phyloP scores from a whole-genome alignment of 768 basidiomycete species.

The Tylopilus sp. region DNA sequence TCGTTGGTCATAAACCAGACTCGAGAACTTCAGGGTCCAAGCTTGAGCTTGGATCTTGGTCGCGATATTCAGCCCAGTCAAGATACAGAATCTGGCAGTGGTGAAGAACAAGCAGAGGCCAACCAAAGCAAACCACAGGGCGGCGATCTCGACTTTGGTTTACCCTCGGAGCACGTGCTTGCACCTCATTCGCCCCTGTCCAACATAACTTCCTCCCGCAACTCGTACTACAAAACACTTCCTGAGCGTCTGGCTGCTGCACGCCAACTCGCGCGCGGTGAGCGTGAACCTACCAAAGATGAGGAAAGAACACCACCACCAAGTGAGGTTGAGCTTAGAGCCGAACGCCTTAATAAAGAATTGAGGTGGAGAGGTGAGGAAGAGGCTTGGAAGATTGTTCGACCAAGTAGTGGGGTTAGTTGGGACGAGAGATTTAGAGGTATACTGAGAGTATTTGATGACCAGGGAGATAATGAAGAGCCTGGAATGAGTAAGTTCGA shows the following conservation, averaged over 20 bases:
- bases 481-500: background rate
- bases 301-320: slow-evolving; percentile 75
- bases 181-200: slow-evolving; percentile 58
- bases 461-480: slow-evolving; percentile 29
- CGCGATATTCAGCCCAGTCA: slow-evolving; percentile 16
- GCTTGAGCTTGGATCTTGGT: slow-evolving; percentile 13
- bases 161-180: slow-evolving; percentile 63
- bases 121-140: slow-evolving; percentile 16
- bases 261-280: slow-evolving; percentile 69
- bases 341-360: slow-evolving; percentile 89
- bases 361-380: slow-evolving; percentile 77
- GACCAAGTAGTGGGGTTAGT: slow-evolving; percentile 54
- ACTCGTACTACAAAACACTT: slow-evolving; percentile 73
- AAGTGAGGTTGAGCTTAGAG: slow-evolving; percentile 84
- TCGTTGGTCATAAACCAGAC: slow-evolving; percentile 59
- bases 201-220: slow-evolving; percentile 65
- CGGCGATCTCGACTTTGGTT: slow-evolving; percentile 76
- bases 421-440: slow-evolving; percentile 78
- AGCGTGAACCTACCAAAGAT: slow-evolving; percentile 81
- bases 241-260: slow-evolving; percentile 64
- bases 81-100: background rate
- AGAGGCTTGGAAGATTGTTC: slow-evolving; percentile 75
- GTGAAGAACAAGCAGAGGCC: slow-evolving; percentile 6
- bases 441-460: slow-evolving; percentile 57
- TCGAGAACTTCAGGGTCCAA: slow-evolving; percentile 52